A percentile compares a stretch with the other conserved stretches of the same genome.
These are phyloP conservation scores for Oropetium thomaeum DNA, from an alignment of 176 grass and related monocot species.

Conservation along the genomic window DNA sequence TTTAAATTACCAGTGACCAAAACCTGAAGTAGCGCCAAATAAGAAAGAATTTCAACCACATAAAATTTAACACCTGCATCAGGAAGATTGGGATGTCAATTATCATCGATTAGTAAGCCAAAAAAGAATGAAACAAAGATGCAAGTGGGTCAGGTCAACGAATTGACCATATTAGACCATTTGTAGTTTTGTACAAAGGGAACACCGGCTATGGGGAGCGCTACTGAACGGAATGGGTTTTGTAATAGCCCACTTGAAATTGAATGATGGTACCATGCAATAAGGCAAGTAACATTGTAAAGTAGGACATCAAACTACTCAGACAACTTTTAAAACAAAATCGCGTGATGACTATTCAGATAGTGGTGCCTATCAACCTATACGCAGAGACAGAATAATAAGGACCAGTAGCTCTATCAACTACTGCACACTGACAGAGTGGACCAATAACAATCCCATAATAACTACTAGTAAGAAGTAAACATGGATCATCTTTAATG, in stretches of 20 bases:
- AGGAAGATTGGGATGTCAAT: conserved; percentile 9
- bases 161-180: background rate
- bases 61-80: conserved; percentile 88
- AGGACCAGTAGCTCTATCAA: background rate
- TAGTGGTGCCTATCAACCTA: background rate
- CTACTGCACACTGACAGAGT: background rate
- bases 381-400: background rate
- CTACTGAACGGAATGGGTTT: background rate
- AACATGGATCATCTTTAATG: background rate
- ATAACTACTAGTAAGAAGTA: background rate
- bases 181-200: background rate
- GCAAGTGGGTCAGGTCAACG: background rate
- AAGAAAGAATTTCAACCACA: conserved; percentile 99
- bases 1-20: conserved; percentile 83
- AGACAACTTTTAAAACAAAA: background rate
- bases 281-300: background rate
- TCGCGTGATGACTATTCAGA: background rate
- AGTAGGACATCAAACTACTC: background rate
- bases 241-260: background rate
- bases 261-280: background rate
- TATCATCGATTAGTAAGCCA: background rate
- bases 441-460: background rate
- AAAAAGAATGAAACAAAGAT: background rate
- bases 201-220: background rate
- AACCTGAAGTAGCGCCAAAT: conserved; percentile 98